These are phyloP conservation scores for Chaetoscypha palmicola DNA, from an alignment of 2,329 filamentous ascomycete genomes.

Conservation along the genomic window DNA sequence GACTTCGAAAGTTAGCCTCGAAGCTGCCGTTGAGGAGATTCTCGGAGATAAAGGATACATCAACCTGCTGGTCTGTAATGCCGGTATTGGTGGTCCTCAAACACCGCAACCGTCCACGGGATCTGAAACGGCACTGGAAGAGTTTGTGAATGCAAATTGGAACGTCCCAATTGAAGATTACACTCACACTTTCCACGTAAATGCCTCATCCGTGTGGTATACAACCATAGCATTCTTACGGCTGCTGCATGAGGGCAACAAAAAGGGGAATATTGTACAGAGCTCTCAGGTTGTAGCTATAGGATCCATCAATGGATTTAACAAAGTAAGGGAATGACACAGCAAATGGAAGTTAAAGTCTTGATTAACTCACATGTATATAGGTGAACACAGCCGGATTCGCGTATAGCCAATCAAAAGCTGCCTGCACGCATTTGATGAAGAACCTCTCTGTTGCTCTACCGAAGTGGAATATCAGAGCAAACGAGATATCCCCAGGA, in stretches of 20 bases:
- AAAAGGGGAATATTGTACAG: constrained; percentile 47
- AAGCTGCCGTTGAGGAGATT: constrained; percentile 47
- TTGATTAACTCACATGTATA: constrained; percentile 70
- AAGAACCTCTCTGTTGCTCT: not conserved
- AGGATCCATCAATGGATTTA: constrained; percentile 64
- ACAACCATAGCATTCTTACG: constrained; percentile 53
- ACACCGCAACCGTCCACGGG: constrained; percentile 10
- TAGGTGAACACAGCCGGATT: constrained; percentile 61
- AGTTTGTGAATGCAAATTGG: constrained; percentile 44
- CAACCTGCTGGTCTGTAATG: constrained; percentile 53
- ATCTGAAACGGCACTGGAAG: constrained; percentile 29
- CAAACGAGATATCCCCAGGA: constrained; percentile 7
- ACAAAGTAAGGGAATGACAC: constrained; percentile 46
- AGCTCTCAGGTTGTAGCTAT: constrained; percentile 58
- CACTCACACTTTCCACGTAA: constrained; percentile 38
- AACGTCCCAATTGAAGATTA: constrained; percentile 44
- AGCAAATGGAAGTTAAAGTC: constrained; percentile 15
- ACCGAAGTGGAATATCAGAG: not conserved
- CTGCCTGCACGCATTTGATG: not conserved
- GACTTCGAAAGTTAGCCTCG: constrained; percentile 53
- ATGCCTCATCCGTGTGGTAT: constrained; percentile 33
- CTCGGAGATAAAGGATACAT: constrained; percentile 49
- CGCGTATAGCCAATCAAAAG: not conserved
- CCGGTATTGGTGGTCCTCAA: constrained; percentile 47
- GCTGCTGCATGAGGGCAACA: constrained; percentile 54